A percentile compares a stretch with the other conserved stretches of the same genome.
Evolutionary conservation across 169 alveolate species (phyloP).

Genomic region (Besnoitia besnoiti): DNA sequence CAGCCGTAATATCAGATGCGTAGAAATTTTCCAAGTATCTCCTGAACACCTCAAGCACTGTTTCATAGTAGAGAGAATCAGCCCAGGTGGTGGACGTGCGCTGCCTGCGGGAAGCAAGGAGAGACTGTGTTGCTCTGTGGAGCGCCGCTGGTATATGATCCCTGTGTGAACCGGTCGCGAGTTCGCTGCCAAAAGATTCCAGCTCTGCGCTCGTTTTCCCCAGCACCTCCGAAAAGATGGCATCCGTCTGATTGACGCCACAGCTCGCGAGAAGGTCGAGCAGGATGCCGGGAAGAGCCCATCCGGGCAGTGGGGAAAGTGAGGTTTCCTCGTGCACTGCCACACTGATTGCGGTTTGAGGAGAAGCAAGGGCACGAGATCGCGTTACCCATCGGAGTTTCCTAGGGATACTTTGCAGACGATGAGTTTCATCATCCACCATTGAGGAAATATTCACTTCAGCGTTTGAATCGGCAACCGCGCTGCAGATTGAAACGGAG

Average conservation of each 20-base stretch:
- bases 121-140: neutral
- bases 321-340: neutral
- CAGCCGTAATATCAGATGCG: neutral
- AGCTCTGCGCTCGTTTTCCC: neutral
- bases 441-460: neutral
- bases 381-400: neutral
- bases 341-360: neutral
- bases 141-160: neutral
- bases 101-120: neutral
- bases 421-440: neutral
- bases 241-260: neutral
- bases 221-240: neutral
- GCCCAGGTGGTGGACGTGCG: neutral
- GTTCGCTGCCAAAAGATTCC: neutral
- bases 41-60: neutral
- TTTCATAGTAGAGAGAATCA: neutral
- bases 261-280: conserved; percentile 1
- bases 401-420: neutral
- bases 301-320: neutral
- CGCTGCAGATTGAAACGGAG: neutral
- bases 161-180: neutral
- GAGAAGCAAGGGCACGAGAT: neutral
- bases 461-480: neutral
- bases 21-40: neutral
- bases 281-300: conserved; percentile 5